These are phyloP conservation scores for Penicillium ucsense DNA, from an alignment of 495 filamentous ascomycete genomes.

Conservation along the genomic window DNA sequence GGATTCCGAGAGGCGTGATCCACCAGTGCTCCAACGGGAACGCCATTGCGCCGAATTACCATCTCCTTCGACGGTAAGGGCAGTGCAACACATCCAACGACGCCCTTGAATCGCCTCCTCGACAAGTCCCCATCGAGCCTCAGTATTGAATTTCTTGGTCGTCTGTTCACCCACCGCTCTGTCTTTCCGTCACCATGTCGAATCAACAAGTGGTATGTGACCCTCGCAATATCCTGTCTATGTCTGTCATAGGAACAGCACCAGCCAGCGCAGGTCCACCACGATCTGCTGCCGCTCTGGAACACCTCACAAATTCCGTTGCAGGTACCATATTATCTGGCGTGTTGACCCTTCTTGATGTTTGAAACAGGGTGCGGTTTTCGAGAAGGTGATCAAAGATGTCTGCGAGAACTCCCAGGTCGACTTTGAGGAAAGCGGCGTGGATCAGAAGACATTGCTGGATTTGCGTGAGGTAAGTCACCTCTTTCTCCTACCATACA, in stretches of 20 bases:
- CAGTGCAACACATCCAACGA: not conserved
- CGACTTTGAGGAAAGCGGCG: conserved; percentile 94
- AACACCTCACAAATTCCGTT: too few species aligned
- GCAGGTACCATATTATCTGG: too few species aligned
- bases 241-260: not conserved
- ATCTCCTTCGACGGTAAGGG: conserved; percentile 1
- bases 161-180: not conserved
- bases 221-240: conserved; percentile 13
- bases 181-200: conserved; percentile 39
- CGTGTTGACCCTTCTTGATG: too few species aligned
- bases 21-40: conserved; percentile 13
- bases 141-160: not conserved
- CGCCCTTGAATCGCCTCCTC: not conserved
- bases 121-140: too few species aligned
- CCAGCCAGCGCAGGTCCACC: not conserved
- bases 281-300: too few species aligned
- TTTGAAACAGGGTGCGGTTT: conserved; percentile 59
- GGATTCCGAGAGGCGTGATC: conserved; percentile 7
- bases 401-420: conserved; percentile 79
- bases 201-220: conserved; percentile 57
- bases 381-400: conserved; percentile 82
- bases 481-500: not conserved
- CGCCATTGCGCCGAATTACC: conserved; percentile 17
- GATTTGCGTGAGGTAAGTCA: conserved; percentile 74
- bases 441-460: conserved; percentile 72